Base-by-base conservation (phyloP, 2,329 filamentous ascomycete species). In the Aureobasidium lini region DNA sequence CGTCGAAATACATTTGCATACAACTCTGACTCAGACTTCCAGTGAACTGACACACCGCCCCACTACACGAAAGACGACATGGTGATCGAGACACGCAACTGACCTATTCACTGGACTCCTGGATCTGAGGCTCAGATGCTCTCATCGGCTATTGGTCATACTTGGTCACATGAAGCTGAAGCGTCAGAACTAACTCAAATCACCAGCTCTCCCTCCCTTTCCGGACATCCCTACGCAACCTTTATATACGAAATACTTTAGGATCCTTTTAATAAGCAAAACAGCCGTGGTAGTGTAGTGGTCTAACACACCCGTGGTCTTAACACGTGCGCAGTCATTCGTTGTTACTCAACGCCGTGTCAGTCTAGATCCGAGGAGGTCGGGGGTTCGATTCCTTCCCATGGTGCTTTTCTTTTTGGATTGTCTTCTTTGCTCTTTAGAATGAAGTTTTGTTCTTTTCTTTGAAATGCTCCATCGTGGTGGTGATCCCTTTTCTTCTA, bases 271-370 rank as follows among this genome's bases (percentile, higher is more conserved):
- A 49, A 23, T 32, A 36, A 49, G 32, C 29, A 15, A 48, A 34
- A 10, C 23, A 49, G 47, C 47, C 47, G 47, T 49, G 47, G 47
- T 49, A 31, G 47, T 49, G 47, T 31, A 49, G 47, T 13, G 46
- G 46, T 49, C 18, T 23, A 49, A 29, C 46, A 49, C 46, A 28
- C 47, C 32, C 32, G 47, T 32, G 16, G 44, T 32, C 9, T 31
- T 16, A 18, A 34, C 7, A n/a, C 11, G 11, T 31, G 31, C 31
- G 23, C 23, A 23, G 23, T 23, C 23, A 23, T 23, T 23, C 23
- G 23, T 23, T 23, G 23, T 34, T 34, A 48, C 46, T 31, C 34
- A 48, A 34, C 11, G 6, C 23, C 42, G n/a, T 48, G 34, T 18
- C 34, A 48, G 29, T 34, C 46, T 48, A 16, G 47, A 49, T 49